Base-by-base conservation (phyloP, 306 rosid species). In the Hippophae tibetana region DNA sequence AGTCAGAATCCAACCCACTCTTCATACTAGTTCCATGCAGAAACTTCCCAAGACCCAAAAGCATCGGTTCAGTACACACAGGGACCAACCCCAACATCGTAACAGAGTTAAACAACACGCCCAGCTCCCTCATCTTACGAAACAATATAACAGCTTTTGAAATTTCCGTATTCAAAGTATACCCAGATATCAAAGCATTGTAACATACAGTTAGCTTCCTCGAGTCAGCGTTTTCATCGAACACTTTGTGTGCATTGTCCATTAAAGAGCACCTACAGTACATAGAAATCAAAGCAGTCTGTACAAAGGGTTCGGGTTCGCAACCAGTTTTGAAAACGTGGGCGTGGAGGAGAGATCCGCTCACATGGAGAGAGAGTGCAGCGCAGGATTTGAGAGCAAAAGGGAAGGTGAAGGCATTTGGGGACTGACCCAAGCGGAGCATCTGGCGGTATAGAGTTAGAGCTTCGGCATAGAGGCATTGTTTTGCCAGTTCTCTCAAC, bases 351-450 rank as follows among this genome's bases (percentile, higher is more conserved):
- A 76, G 85, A 4, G 75, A 66, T 0, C 84, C 98, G 12, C 77
- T 66, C 13, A 77, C 46, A 49, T 89, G 82, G 40, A 81, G 80
- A 3, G 82, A 72, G 57, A 87, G 87, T 23, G 79, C 63, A 43
- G 95, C 95, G 56, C 89, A 87, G 7, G 92, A 87, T 61, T 90
- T 90, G 89, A 90, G 84, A 52, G 75, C 83, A 52, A 85, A 82
- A 3, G 98, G 96, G 69, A 87, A 90, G 5, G 95, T 83, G 79
- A 85, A 90, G 51, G 84, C 71, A 73, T 83, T 72, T 60, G 96
- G 96, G 40, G 71, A 62, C 65, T 67, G 75, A 13, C 84, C 89
- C 50, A 69, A 78, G 7, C 92, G 87, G 69, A 90, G 96, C 83
- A 87, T 87, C 64, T 82, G 73, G 63, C 79, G 79, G 65, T 82